A percentile compares a stretch with the other conserved stretches of the same genome.
Evolutionary conservation across 306 rosid genomes (phyloP).

Genomic region (Betula pendula): DNA sequence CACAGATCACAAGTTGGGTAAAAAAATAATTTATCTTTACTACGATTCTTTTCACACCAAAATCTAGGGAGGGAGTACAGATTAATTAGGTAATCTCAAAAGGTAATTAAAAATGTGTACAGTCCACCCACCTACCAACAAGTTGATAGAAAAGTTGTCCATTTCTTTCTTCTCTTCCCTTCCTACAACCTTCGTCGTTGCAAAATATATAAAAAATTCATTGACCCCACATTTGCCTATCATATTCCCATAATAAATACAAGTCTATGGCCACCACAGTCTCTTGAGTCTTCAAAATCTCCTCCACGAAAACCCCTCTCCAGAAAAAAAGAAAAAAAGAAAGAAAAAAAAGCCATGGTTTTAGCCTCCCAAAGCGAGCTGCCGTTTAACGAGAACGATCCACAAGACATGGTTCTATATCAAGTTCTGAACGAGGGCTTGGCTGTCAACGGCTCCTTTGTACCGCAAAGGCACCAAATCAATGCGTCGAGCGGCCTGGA

Average conservation of each 20-base stretch:
- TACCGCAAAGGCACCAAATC: slow-evolving; percentile 32
- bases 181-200: slow-evolving; percentile 21
- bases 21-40: not conserved
- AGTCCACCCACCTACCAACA: not conserved
- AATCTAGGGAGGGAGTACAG: slow-evolving; percentile 7
- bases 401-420: slow-evolving; percentile 87
- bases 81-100: slow-evolving; percentile 25
- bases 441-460: slow-evolving; percentile 26
- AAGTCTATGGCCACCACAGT: not conserved
- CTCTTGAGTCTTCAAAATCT: slow-evolving; percentile 16
- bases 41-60: not conserved
- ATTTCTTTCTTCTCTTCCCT: not conserved
- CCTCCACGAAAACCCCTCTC: not conserved
- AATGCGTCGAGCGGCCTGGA: slow-evolving; percentile 28
- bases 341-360: slow-evolving; percentile 31
- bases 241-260: slow-evolving; percentile 23
- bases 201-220: slow-evolving; percentile 23
- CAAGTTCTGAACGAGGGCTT: slow-evolving; percentile 71
- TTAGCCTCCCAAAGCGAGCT: slow-evolving; percentile 57
- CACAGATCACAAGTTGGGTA: not conserved
- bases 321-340: not conserved
- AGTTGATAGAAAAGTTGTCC: not conserved
- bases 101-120: not conserved
- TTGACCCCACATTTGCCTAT: slow-evolving; percentile 26
- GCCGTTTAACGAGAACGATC: slow-evolving; percentile 82